Base-by-base conservation (phyloP, 2,329 filamentous ascomycete genomes). In the Taxawa tesnikishii region DNA sequence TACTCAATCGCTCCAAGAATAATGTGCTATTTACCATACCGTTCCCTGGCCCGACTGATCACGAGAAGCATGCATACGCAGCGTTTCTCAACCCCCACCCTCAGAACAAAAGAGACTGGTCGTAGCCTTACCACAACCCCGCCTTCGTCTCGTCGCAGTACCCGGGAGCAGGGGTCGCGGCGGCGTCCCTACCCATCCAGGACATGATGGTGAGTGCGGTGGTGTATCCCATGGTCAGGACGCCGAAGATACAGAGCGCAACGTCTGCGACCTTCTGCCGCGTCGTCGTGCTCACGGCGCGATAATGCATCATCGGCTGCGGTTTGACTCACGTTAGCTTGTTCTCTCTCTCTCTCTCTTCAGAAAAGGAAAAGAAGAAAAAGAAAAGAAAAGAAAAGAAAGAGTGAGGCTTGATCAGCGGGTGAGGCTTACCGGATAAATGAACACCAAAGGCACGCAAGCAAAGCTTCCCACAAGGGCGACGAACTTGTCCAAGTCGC, bases 401-500 rank as follows among this genome's bases (percentile, higher is more conserved):
- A n/a, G n/a, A n/a, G n/a, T n/a, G n/a, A n/a, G n/a, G n/a, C n/a
- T n/a, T n/a, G n/a, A n/a, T n/a, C n/a, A n/a, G n/a, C n/a, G n/a
- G 5, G 26, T 9, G 18, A 15, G 24, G 74, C 83, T 70, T 70
- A 94, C 87, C 43, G 90, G 92, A 54, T 98, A 98, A 33, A 98
- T 92, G 51, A 92, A 96, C 39, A 96, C 90, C 36, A 98, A 65
- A 27, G 90, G 90, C 46, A 98, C 90, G 54, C 90, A 98, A 39
- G 90, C 90, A 65, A 98, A 98, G 58, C 87, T 94, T 43, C 90
- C 90, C 13, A 98, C 87, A 24, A 98, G 68, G 14, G 85, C 81
- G 18, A 98, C 92, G 55, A 98, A 98, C 59, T 96, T 96, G 63
- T 98, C 90, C 33, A 98, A 63, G 58, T 96, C 79, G 44, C 84